Evolutionary conservation across 2,329 filamentous ascomycete species (phyloP).

Genomic region (Fusarium protoensiforme): DNA sequence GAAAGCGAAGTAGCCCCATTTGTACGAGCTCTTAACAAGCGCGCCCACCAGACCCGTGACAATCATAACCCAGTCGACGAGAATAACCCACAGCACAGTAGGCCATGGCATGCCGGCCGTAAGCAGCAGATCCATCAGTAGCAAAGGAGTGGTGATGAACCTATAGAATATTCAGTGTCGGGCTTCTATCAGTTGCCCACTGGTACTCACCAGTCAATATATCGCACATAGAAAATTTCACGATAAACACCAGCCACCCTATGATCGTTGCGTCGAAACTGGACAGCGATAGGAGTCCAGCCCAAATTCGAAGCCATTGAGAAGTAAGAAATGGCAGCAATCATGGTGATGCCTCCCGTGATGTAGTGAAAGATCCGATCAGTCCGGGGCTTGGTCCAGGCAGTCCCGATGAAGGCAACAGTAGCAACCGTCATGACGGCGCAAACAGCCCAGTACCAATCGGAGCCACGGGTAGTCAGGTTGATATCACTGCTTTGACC

Average conservation of each 20-base stretch:
- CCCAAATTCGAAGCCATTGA: slow-evolving; percentile 63
- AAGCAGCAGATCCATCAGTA: slow-evolving; percentile 71
- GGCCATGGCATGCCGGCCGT: slow-evolving; percentile 67
- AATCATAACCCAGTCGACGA: slow-evolving; percentile 60
- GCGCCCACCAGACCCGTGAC: slow-evolving; percentile 58
- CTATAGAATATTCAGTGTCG: not conserved
- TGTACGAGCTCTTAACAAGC: slow-evolving; percentile 60
- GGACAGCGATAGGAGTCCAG: slow-evolving; percentile 58
- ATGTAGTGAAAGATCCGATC: slow-evolving; percentile 68
- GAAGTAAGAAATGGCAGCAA: slow-evolving; percentile 63
- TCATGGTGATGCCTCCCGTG: slow-evolving; percentile 59
- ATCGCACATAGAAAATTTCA: slow-evolving; percentile 66
- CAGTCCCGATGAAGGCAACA: slow-evolving; percentile 63
- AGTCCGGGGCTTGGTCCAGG: slow-evolving; percentile 63
- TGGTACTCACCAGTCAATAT: slow-evolving; percentile 53
- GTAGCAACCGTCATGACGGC: slow-evolving; percentile 68
- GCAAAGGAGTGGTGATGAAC: slow-evolving; percentile 70
- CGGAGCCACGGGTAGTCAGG: slow-evolving; percentile 69
- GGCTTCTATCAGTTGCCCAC: no score
- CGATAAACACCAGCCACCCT: slow-evolving; percentile 63
- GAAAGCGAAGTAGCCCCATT: slow-evolving; percentile 67
- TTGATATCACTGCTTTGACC: slow-evolving; percentile 57
- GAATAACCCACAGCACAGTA: slow-evolving; percentile 61
- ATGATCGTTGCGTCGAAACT: slow-evolving; percentile 57
- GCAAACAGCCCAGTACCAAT: slow-evolving; percentile 72